Conservation (phyloP, 495 filamentous ascomycete species). For the Cercophora scortea region DNA sequence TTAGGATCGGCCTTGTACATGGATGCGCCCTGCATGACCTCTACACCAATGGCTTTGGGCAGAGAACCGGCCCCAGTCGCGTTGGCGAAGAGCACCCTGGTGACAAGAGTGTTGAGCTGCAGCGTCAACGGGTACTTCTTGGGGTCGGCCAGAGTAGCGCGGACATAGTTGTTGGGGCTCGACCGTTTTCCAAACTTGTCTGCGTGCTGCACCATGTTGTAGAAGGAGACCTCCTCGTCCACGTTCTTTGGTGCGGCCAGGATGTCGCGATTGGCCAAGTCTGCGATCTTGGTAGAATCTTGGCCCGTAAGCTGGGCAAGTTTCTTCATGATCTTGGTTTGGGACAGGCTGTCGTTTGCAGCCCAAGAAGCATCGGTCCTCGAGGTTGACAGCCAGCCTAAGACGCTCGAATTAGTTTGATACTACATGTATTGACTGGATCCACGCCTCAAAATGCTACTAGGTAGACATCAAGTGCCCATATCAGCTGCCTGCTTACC, state of each 20-base stretch:
- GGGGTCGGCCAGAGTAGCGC: slow-evolving; percentile 36
- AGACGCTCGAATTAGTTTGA: background rate
- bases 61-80: slow-evolving; percentile 6
- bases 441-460: background rate
- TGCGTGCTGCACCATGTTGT: slow-evolving; percentile 35
- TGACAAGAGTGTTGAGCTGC: slow-evolving; percentile 39
- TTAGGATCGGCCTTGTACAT: slow-evolving; percentile 39
- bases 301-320: slow-evolving; percentile 27
- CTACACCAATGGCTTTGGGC: slow-evolving; percentile 37
- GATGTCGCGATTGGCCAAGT: slow-evolving; percentile 30
- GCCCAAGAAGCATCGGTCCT: slow-evolving; percentile 26
- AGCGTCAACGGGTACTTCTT: slow-evolving; percentile 37
- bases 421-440: no score
- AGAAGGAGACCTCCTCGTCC: slow-evolving; percentile 34
- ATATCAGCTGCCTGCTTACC: slow-evolving; percentile 10
- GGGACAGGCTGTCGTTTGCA: slow-evolving; percentile 14
- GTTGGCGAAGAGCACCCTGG: slow-evolving; percentile 33
- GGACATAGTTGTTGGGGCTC: slow-evolving; percentile 36
- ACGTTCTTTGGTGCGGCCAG: slow-evolving; percentile 26
- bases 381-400: slow-evolving; percentile 34
- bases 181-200: slow-evolving; percentile 31
- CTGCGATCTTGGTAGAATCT: slow-evolving; percentile 20
- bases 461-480: no score
- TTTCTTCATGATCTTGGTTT: slow-evolving; percentile 23
- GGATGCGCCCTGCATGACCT: slow-evolving; percentile 32